phyloP scores from a whole-genome alignment of 257 asterid species.

The Solanum appendiculatum region DNA sequence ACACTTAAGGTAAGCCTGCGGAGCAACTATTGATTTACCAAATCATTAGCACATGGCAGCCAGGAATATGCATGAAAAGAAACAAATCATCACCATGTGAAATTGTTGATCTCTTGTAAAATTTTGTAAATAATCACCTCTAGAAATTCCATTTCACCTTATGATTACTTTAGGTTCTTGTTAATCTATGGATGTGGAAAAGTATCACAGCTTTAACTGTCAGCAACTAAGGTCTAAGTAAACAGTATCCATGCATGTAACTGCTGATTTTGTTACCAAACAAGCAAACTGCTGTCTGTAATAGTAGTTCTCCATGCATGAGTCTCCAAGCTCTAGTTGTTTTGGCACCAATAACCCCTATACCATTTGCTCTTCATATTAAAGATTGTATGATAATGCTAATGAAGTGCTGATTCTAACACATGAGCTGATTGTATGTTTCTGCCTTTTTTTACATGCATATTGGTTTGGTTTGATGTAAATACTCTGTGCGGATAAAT shows the following conservation, averaged over 20 bases:
- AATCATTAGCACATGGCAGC: background rate
- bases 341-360: background rate
- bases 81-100: background rate
- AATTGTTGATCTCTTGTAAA: background rate
- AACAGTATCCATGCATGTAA: background rate
- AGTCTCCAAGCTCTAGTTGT: background rate
- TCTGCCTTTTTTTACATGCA: background rate
- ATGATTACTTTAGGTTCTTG: background rate
- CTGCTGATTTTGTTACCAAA: background rate
- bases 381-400: background rate
- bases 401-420: background rate
- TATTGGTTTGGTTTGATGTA: background rate
- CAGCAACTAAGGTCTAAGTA: background rate
- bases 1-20: slow-evolving; percentile 26
- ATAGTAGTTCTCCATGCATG: background rate
- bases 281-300: too few relatives aligned
- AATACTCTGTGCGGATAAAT: background rate
- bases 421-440: background rate
- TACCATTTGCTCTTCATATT: background rate
- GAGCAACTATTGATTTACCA: background rate
- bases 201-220: background rate
- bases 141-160: background rate
- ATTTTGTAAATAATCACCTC: background rate
- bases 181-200: background rate
- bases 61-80: background rate